phyloP scores from a whole-genome alignment of 768 basidiomycete species.

The Bullera alba region DNA sequence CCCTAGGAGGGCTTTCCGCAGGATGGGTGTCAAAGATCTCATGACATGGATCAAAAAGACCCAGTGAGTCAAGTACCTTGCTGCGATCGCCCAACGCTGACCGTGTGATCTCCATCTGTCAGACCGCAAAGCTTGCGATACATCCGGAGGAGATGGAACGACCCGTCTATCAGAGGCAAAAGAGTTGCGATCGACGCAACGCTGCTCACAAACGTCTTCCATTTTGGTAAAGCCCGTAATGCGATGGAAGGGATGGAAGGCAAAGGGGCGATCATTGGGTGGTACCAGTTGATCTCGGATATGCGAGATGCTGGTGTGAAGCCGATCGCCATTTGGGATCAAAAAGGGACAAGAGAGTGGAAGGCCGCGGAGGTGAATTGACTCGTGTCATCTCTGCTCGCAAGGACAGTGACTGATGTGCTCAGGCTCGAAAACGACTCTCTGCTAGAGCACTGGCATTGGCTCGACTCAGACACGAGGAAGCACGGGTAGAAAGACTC shows the following conservation, averaged over 20 bases:
- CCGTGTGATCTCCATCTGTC: conserved; percentile 1
- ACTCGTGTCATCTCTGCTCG: not conserved
- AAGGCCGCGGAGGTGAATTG: conserved; percentile 38
- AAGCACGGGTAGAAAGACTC: conserved; percentile 8
- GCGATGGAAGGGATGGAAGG: conserved; percentile 17
- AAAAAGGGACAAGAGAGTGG: conserved; percentile 38
- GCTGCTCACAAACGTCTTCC: conserved; percentile 40
- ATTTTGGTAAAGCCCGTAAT: conserved; percentile 33
- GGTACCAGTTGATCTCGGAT: conserved; percentile 42
- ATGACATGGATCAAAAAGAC: conserved; percentile 24
- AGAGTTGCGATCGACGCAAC: conserved; percentile 43
- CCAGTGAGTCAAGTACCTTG: conserved; percentile 17
- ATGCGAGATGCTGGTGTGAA: conserved; percentile 34
- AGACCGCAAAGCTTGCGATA: conserved; percentile 21
- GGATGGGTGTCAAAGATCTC: conserved; percentile 38
- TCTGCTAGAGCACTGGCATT: conserved; percentile 6
- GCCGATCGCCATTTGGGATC: conserved; percentile 42
- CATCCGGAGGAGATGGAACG: conserved; percentile 32
- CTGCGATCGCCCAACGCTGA: not conserved
- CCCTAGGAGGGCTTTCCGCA: too few relatives aligned
- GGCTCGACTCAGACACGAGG: conserved; percentile 9
- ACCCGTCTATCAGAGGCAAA: conserved; percentile 30
- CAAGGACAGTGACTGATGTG: not conserved
- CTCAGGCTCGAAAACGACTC: conserved; percentile 17
- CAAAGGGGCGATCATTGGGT: conserved; percentile 39